phyloP scores from a whole-genome alignment of 2,329 filamentous ascomycete species.

The Botrytis pseudocinerea region DNA sequence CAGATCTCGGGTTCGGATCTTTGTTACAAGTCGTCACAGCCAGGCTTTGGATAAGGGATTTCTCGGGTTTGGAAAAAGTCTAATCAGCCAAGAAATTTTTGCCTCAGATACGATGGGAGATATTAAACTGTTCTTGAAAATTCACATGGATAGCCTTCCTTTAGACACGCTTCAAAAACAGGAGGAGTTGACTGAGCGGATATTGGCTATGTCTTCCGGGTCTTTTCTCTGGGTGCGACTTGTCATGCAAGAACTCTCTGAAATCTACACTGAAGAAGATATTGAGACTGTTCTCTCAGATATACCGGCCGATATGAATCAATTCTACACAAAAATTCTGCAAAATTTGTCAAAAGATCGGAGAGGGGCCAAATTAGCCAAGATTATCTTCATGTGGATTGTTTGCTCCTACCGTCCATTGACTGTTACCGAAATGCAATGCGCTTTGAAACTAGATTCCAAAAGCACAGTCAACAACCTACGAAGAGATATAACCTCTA shows the following conservation, averaged over 20 bases:
- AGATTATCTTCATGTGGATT: slow-evolving; percentile 39
- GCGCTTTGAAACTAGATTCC: slow-evolving; percentile 26
- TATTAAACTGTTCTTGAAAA: background rate
- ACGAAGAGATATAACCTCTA: slow-evolving; percentile 33
- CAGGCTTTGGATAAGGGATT: slow-evolving; percentile 3
- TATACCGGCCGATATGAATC: slow-evolving; percentile 37
- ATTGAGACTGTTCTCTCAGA: slow-evolving; percentile 29
- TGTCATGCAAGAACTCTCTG: slow-evolving; percentile 13
- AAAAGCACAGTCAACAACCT: slow-evolving; percentile 32
- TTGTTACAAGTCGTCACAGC: background rate
- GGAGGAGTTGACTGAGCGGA: slow-evolving; percentile 11
- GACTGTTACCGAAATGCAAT: slow-evolving; percentile 35
- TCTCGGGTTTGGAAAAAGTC: background rate
- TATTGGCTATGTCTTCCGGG: slow-evolving; percentile 20
- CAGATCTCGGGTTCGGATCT: background rate
- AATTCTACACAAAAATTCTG: slow-evolving; percentile 39
- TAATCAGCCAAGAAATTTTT: background rate
- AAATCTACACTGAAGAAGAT: slow-evolving; percentile 22
- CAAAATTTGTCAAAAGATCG: background rate
- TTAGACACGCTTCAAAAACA: background rate
- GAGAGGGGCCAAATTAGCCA: slow-evolving; percentile 37
- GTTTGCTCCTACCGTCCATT: slow-evolving; percentile 34
- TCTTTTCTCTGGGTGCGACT: slow-evolving; percentile 24
- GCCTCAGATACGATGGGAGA: background rate
- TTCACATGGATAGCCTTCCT: background rate